Evolutionary conservation across 345 rosid genomes (phyloP), one percentile per base, ranked within the genome.

Genomic region (Acer yangbiense): DNA sequence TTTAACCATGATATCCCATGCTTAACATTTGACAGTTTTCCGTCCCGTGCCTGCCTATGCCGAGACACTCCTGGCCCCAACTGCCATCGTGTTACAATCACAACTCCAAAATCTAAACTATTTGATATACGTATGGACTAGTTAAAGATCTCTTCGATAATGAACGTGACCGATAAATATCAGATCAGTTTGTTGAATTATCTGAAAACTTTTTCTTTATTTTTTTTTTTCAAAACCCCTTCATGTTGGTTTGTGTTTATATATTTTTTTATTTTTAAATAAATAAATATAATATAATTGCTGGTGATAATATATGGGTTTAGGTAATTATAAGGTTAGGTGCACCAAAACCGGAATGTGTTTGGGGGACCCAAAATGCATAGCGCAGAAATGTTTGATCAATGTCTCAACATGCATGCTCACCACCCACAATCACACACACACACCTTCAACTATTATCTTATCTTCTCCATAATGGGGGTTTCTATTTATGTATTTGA

Each of bases 21-120:
- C 23, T 44, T 54, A 20, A 50, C 68, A 25, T 46, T 52, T 66
- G 70, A 25, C 27, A 17, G 29, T 10, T 39, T 67, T 63, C 55
- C 55, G 72, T n/a, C 39, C 21, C 4, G 8, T 85, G 83, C 84
- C 77, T 79, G 72, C 55, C 65, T 39, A 70, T 8, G 62, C 73
- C 82, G 43, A 73, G 88, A 87, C 86, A 83, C 25, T 55, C 41
- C 1, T 71, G 86, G 76, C 78, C 89, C 89, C 89, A 39, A 65
- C 54, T 78, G 83, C 80, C 77, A 44, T 74, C 25, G 2, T 1
- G 32, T 17, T 14, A 21, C 52, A 3, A 17, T 63, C 46, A 69
- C 29, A 1, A 64, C 48, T 61, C 62, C 64, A 54, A 35, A 7
- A 27, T 46, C 7, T 21, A 1, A 0, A 65, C 43, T 27, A 17